Percentiles rank a stretch among this genome's conserved stretches.
These are phyloP conservation scores for Candida maris DNA, from an alignment of 805 yeast species.

Conservation along the genomic window DNA sequence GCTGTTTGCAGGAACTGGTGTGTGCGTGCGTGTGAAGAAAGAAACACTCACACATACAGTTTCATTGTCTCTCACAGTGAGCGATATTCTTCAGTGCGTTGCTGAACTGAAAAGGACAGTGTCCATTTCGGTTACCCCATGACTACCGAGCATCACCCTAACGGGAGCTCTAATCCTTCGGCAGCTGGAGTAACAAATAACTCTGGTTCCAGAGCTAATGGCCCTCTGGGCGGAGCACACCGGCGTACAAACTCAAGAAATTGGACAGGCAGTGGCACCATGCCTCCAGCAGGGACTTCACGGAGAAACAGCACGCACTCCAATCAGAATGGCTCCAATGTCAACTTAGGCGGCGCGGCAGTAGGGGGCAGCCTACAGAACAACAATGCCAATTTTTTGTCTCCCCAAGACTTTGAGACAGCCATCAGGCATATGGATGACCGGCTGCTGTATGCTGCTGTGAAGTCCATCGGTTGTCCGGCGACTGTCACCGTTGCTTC, in stretches of 20 bases:
- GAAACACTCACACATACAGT: too few species aligned
- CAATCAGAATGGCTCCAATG: conserved; percentile 2
- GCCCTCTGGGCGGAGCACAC: conserved; percentile 10
- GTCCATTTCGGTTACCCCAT: too few species aligned
- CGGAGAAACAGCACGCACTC: conserved; percentile 7
- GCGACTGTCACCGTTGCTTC: conserved; percentile 58
- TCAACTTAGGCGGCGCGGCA: conserved; percentile 1
- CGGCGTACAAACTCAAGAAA: conserved; percentile 26
- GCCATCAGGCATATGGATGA: conserved; percentile 43
- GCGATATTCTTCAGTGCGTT: neutral
- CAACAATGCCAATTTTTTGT: conserved; percentile 25
- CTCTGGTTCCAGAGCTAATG: conserved; percentile 1
- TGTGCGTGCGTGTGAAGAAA: too few species aligned
- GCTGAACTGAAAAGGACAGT: too few species aligned
- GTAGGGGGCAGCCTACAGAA: neutral
- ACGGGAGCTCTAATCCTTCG: neutral
- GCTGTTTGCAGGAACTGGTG: too few species aligned
- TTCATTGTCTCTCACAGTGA: too few species aligned
- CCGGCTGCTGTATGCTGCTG: conserved; percentile 50
- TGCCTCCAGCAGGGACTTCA: conserved; percentile 2
- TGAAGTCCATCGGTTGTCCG: conserved; percentile 56
- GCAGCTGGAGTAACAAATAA: neutral
- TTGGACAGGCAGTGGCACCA: conserved; percentile 10
- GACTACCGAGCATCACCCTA: conserved; percentile 1
- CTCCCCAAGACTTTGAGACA: conserved; percentile 27